Evolutionary conservation across 1,284 basidiomycete species (phyloP), one percentile per base, ranked within the genome.

Genomic region (Prillingera fragicola): DNA sequence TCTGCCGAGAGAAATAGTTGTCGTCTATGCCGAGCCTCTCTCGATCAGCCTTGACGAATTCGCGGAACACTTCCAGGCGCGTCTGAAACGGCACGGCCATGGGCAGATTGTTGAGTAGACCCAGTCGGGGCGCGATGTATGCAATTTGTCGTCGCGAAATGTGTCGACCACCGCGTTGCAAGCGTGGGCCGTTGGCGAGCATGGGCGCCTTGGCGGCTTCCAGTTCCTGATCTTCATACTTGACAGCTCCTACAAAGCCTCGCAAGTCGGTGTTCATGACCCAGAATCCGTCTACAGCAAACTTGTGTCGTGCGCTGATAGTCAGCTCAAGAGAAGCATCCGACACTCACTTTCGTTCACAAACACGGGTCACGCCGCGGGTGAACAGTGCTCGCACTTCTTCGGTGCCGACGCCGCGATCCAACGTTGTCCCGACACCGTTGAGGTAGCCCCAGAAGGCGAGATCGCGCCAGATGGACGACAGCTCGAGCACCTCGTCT

Each of bases 71-170:
- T 33, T 83, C 78, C 7, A 97, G 86, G 17, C 94, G 82, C 0
- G 83, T 81, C 48, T 87, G 83, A 70, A 98, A 98, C 0, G 92
- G 94, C 46, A 98, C 87, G 12, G 90, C 82, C 73, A 98, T 97
- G 0, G 94, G 95, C 41, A 97, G 87, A 67, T 96, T 92, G 74
- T 96, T 90, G 40, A 98, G 79, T 22, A 97, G 78, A 4, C 88
- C 87, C 2, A 97, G 78, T 4, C 90, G 82, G 0, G 92, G 94
- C 6, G 86, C 85, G 36, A 84, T 61, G 45, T 82, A 78, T 0
- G 85, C 81, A 33, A 87, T 68, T 54, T 87, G 81, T 8, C 84
- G 82, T 56, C 85, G 46, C 3, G 43, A 27, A 23, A 44, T 32
- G 21, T 25, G 19, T 24, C 38, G 34, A 5, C 4, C 60, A 56